phyloP scores from a whole-genome alignment of 2,329 filamentous ascomycete species.

The Cladophialophora immunda region DNA sequence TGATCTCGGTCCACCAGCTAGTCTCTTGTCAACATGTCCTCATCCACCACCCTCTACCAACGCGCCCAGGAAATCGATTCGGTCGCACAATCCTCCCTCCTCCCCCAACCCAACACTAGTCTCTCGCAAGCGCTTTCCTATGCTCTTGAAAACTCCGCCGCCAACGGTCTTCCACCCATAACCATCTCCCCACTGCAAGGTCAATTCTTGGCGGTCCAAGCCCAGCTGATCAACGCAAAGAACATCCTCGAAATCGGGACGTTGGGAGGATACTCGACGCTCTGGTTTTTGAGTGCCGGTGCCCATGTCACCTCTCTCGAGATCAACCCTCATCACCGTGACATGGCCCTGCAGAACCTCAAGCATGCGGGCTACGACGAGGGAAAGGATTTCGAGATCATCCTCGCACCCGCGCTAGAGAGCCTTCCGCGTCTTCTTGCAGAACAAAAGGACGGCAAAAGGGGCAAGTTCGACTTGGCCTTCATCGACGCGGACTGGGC shows the following conservation, averaged over 20 bases:
- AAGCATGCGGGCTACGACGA: slow-evolving; percentile 48
- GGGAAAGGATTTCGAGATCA: slow-evolving; percentile 51
- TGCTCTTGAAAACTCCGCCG: slow-evolving; percentile 27
- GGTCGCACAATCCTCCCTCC: slow-evolving; percentile 3
- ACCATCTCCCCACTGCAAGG: slow-evolving; percentile 49
- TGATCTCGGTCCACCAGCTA: background rate
- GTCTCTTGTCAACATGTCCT: background rate
- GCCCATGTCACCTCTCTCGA: slow-evolving; percentile 62
- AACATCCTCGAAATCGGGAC: slow-evolving; percentile 64
- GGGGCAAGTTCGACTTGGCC: slow-evolving; percentile 56
- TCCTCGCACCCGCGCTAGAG: slow-evolving; percentile 57
- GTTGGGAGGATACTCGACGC: slow-evolving; percentile 63
- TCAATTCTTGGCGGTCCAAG: slow-evolving; percentile 52
- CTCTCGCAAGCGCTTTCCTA: slow-evolving; percentile 16
- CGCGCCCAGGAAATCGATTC: slow-evolving; percentile 14
- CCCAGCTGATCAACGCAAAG: slow-evolving; percentile 47
- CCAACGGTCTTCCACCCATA: slow-evolving; percentile 43
- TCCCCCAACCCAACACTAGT: slow-evolving; percentile 2
- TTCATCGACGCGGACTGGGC: slow-evolving; percentile 64
- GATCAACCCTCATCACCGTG: slow-evolving; percentile 55
- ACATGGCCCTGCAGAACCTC: slow-evolving; percentile 59
- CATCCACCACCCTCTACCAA: slow-evolving; percentile 7
- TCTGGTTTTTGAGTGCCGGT: slow-evolving; percentile 59
- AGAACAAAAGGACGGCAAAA: slow-evolving; percentile 41
- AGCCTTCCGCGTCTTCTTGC: slow-evolving; percentile 53